These are phyloP conservation scores for Phytophthora fragariaefolia DNA, from an alignment of 352 stramenopile genomes.

Conservation along the genomic window DNA sequence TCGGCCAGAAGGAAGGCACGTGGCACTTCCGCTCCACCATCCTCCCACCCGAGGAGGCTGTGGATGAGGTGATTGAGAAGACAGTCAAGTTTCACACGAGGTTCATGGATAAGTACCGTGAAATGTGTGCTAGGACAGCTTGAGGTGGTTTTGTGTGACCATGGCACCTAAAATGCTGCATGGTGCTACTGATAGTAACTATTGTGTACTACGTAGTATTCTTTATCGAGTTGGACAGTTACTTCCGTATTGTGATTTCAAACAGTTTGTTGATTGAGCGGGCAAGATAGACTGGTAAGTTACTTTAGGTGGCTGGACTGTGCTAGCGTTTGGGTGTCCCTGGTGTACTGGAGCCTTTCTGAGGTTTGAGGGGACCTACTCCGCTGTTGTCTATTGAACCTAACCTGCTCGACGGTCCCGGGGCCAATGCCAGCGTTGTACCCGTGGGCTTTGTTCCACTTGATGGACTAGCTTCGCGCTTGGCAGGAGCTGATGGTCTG, in stretches of 20 bases:
- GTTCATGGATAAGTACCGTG: slow-evolving; percentile 94
- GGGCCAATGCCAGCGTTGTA: slow-evolving; percentile 23
- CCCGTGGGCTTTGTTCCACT: slow-evolving; percentile 54
- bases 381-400: slow-evolving; percentile 42
- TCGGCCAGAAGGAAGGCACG: slow-evolving; percentile 96
- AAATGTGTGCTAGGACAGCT: slow-evolving; percentile 8
- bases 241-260: slow-evolving; percentile 10
- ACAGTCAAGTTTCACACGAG: slow-evolving; percentile 95
- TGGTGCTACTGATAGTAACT: neutral
- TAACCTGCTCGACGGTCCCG: slow-evolving; percentile 37
- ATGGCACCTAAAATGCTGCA: neutral
- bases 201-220: slow-evolving; percentile 13
- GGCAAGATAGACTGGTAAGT: slow-evolving; percentile 23
- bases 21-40: slow-evolving; percentile 99
- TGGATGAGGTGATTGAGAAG: slow-evolving; percentile 95
- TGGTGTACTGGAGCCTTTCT: slow-evolving; percentile 29
- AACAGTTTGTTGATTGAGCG: slow-evolving; percentile 11
- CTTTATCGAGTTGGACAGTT: neutral
- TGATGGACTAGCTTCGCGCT: slow-evolving; percentile 70
- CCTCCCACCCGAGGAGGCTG: slow-evolving; percentile 96
- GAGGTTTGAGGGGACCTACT: slow-evolving; percentile 26
- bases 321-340: slow-evolving; percentile 36
- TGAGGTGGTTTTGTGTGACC: slow-evolving; percentile 2
- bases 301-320: slow-evolving; percentile 7
- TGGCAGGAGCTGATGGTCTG: slow-evolving; percentile 65